Conservation (phyloP, 352 stramenopile genomes). For the Pythium guiyangense region DNA sequence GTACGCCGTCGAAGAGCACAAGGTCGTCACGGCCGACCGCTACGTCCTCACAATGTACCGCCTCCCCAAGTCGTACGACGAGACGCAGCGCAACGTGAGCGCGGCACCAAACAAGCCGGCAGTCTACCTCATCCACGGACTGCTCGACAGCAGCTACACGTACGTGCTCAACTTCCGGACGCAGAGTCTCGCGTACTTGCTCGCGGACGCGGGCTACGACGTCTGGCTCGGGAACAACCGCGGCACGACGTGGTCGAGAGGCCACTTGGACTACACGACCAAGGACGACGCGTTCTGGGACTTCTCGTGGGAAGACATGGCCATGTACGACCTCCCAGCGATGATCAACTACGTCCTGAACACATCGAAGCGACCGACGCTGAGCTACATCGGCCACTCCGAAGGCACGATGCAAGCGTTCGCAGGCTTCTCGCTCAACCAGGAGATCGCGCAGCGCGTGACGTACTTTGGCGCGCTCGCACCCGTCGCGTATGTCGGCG, state of each 20-base stretch:
- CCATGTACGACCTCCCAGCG: too few relatives aligned
- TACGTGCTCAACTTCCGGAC: too few relatives aligned
- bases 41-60: slow-evolving; percentile 59
- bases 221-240: too few relatives aligned
- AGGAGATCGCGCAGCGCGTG: slow-evolving; percentile 43
- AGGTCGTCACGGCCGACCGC: slow-evolving; percentile 37
- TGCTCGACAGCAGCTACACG: too few relatives aligned
- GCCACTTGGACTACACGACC: slow-evolving; percentile 1
- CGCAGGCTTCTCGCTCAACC: slow-evolving; percentile 16
- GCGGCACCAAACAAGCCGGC: too few relatives aligned
- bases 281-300: slow-evolving; percentile 30
- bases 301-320: slow-evolving; percentile 20
- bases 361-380: too few relatives aligned
- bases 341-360: too few relatives aligned
- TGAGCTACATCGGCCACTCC: slow-evolving; percentile 51
- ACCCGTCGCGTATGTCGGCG: slow-evolving; percentile 36
- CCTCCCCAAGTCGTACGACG: slow-evolving; percentile 37
- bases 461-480: slow-evolving; percentile 50
- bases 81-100: slow-evolving; percentile 33
- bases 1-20: slow-evolving; percentile 45
- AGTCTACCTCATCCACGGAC: too few relatives aligned
- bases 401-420: slow-evolving; percentile 28
- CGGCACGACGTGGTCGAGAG: slow-evolving; percentile 43
- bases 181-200: too few relatives aligned
- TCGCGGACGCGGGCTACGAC: too few relatives aligned